Percentiles rank a stretch among this genome's conserved stretches.
These are phyloP conservation scores for Cunninghamia lanceolata DNA, from an alignment of 75 land plant species.

Conservation along the genomic window DNA sequence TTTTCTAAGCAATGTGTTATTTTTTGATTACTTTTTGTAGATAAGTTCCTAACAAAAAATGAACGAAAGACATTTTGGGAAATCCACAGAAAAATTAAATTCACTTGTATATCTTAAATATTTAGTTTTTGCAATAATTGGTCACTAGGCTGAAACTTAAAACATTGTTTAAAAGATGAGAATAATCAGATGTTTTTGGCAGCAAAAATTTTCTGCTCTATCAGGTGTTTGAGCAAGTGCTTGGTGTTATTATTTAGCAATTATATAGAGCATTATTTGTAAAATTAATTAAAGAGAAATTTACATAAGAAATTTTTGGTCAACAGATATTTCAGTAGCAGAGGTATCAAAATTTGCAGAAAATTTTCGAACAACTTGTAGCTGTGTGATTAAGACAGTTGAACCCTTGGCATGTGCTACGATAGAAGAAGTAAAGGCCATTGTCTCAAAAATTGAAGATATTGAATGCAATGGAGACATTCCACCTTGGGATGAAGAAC, in stretches of 20 bases:
- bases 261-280: not conserved
- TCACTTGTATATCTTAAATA: not conserved
- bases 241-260: not conserved
- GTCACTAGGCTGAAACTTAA: not conserved
- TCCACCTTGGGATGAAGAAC: conserved; percentile 90
- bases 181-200: not conserved
- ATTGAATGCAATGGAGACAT: conserved; percentile 61
- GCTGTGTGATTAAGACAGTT: conserved; percentile 89
- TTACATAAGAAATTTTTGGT: not conserved
- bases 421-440: conserved; percentile 65
- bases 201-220: not conserved
- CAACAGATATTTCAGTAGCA: conserved; percentile 68
- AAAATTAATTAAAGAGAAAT: not conserved
- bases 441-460: conserved; percentile 55
- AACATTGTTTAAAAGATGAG: not conserved
- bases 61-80: not conserved
- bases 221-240: not conserved
- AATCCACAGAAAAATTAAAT: not conserved
- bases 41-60: no score
- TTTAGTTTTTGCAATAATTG: not conserved
- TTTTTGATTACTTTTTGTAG: no score
- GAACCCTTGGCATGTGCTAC: conserved; percentile 73
- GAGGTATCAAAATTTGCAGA: conserved; percentile 69
- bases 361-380: conserved; percentile 56
- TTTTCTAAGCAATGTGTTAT: no score